Evolutionary conservation across 106 monocot genomes (phyloP).

Genomic region (Acorus gramineus): DNA sequence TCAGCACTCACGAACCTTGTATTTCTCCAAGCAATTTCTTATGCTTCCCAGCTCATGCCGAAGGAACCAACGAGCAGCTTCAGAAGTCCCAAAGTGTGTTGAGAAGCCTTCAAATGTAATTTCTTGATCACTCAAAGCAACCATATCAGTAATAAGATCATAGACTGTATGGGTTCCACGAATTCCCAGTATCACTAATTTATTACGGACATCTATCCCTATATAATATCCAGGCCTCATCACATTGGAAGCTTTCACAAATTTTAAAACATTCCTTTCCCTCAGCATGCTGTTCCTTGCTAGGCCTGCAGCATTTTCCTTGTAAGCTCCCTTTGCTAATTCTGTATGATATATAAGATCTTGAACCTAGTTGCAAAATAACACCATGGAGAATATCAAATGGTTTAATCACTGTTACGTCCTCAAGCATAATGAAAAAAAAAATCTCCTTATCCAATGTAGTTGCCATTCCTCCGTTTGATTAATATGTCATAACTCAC

Average conservation of each 20-base stretch:
- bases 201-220: slow-evolving; percentile 66
- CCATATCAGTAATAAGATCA: slow-evolving; percentile 83
- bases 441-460: no score
- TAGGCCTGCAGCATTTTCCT: slow-evolving; percentile 50
- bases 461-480: no score
- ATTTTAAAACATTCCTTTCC: slow-evolving; percentile 80
- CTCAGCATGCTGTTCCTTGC: slow-evolving; percentile 86
- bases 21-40: slow-evolving; percentile 62
- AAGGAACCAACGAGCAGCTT: slow-evolving; percentile 87
- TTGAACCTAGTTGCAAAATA: slow-evolving; percentile 48
- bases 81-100: slow-evolving; percentile 88
- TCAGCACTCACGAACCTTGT: slow-evolving; percentile 35
- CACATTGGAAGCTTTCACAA: slow-evolving; percentile 84
- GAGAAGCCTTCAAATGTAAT: slow-evolving; percentile 72
- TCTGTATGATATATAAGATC: slow-evolving; percentile 87
- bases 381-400: background rate
- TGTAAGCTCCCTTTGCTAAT: slow-evolving; percentile 87
- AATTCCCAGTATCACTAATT: slow-evolving; percentile 80
- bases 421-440: no score
- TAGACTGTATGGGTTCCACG: slow-evolving; percentile 94
- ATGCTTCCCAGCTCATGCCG: slow-evolving; percentile 64
- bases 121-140: slow-evolving; percentile 62
- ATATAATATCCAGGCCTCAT: slow-evolving; percentile 94
- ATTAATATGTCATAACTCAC: no score
- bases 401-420: no score